phyloP scores from a whole-genome alignment of 345 rosid genomes.

The Aquilaria yunnanensis region DNA sequence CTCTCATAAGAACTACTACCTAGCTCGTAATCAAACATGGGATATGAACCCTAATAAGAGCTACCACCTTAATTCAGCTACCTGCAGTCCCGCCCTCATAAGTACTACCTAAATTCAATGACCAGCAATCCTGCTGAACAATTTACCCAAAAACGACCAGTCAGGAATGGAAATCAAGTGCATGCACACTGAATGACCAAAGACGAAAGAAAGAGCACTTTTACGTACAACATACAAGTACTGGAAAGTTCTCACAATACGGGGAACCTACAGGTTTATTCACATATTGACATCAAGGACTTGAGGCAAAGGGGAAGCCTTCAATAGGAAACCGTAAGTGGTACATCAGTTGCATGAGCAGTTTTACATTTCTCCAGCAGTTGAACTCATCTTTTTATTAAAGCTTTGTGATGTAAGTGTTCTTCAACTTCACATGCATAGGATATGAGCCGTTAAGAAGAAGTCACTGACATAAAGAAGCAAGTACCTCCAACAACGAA shows the following conservation, averaged over 20 bases:
- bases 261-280: slow-evolving; percentile 19
- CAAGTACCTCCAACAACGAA: slow-evolving; percentile 88
- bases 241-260: background rate
- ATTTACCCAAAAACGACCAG: too few relatives aligned
- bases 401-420: slow-evolving; percentile 21
- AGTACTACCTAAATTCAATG: too few relatives aligned
- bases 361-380: slow-evolving; percentile 17
- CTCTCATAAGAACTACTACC: too few relatives aligned
- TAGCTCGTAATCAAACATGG: too few relatives aligned
- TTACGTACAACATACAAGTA: too few relatives aligned
- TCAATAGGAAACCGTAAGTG: background rate
- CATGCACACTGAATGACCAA: too few relatives aligned
- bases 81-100: too few relatives aligned
- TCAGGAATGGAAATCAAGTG: too few relatives aligned
- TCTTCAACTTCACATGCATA: slow-evolving; percentile 11
- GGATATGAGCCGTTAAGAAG: slow-evolving; percentile 11
- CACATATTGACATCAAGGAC: slow-evolving; percentile 19
- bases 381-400: slow-evolving; percentile 22
- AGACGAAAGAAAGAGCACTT: too few relatives aligned
- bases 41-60: too few relatives aligned
- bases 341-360: slow-evolving; percentile 16
- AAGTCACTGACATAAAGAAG: slow-evolving; percentile 49
- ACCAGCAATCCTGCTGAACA: too few relatives aligned
- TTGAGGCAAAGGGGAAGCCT: slow-evolving; percentile 2
- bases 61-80: too few relatives aligned